phyloP scores from a whole-genome alignment of 176 grass and related monocot species.

The Rhynchospora breviuscula region DNA sequence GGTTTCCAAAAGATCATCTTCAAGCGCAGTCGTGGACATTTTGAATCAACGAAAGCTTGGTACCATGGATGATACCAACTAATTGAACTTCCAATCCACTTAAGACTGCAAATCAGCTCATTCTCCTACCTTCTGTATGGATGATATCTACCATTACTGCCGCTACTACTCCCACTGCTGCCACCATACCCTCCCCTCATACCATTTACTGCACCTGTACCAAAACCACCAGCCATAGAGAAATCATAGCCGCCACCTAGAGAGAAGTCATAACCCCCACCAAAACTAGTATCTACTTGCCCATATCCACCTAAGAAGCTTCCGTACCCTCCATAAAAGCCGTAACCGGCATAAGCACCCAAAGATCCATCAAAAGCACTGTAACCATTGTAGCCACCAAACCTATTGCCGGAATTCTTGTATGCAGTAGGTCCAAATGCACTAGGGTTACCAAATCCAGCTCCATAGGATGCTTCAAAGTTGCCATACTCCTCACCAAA shows the following conservation, averaged over 20 bases:
- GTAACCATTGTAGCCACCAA: conserved; percentile 45
- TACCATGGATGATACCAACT: not conserved
- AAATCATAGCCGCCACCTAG: conserved; percentile 54
- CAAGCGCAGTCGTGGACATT: not conserved
- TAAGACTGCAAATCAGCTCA: not conserved
- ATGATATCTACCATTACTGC: conserved; percentile 56
- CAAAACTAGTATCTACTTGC: conserved; percentile 34
- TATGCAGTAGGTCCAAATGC: conserved; percentile 30
- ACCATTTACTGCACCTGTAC: conserved; percentile 34
- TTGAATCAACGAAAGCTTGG: not conserved
- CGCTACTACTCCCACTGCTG: conserved; percentile 33
- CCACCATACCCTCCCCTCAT: conserved; percentile 40
- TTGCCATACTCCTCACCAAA: conserved; percentile 53
- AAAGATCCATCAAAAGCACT: conserved; percentile 51
- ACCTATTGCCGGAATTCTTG: conserved; percentile 38
- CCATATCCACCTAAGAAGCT: conserved; percentile 55
- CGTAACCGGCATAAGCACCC: conserved; percentile 59
- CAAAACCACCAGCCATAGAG: conserved; percentile 44
- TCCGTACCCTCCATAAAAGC: conserved; percentile 57
- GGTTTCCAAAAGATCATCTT: conserved; percentile 6
- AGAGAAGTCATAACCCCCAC: conserved; percentile 34
- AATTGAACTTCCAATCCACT: not conserved
- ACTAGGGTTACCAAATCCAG: conserved; percentile 49
- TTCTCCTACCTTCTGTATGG: conserved; percentile 55
- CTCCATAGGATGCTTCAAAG: conserved; percentile 34